Base-by-base conservation (phyloP, 2,329 filamentous ascomycete species). In the Fusarium equiseti region DNA sequence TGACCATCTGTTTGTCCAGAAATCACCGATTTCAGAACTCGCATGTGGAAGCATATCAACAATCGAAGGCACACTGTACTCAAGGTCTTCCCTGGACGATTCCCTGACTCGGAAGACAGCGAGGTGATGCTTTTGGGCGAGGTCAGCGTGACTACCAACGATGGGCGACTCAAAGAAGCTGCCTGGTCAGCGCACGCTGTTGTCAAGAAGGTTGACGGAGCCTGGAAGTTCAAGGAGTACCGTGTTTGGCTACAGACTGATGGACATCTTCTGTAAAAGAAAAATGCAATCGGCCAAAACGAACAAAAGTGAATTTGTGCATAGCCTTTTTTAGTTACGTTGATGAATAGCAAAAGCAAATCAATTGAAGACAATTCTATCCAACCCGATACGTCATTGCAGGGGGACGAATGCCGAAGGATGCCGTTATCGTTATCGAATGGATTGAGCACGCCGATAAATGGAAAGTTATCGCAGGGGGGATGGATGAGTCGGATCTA, bases 41-140 rank as follows among this genome's bases (percentile, higher is more conserved):
- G 78, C 26, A 86, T 85, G 84, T 84, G 84, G 83, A 77, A 81
- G 15, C 68, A 73, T 22, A 79, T 84, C 22, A 71, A 74, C 59
- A 76, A 78, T 40, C 77, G 84, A 42, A 81, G 74, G 62, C 84
- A 86, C 73, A 79, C 71, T 4, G 78, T 83, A 27, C 71, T 71
- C 31, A 82, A 82, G 71, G 81, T 84, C 10, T 85, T 84, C 59
- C 81, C 82, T 20, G 82, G 76, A 1, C 64, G 64, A 6, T 83
- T 83, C 59, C 43, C 68, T n/a, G 72, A 53, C 20, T 56, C 70
- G 50, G 69, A 46, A 56, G 58, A 67, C 16, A 58, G 70, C n/a
- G 83, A 84, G 74, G 77, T 65, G 49, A 80, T 80, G 78, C 46
- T 80, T 22, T 71, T 79, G 49, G 78, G 79, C 27, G 72, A 77